Evolutionary conservation across 83 land plant genomes (phyloP).

Genomic region (Picea abies): DNA sequence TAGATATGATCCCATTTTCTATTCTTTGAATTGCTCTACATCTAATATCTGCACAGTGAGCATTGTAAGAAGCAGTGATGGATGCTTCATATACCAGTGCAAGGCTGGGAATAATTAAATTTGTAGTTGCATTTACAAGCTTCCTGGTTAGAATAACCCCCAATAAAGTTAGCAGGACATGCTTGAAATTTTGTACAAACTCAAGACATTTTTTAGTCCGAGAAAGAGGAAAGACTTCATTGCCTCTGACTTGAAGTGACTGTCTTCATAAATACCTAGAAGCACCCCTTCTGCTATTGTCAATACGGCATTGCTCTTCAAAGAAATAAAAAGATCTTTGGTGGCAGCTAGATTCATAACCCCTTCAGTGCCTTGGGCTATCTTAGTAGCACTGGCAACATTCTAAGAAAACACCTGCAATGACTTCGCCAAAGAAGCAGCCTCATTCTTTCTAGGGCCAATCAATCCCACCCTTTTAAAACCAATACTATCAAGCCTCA

Average conservation of each 20-base stretch:
- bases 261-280: conserved; percentile 81
- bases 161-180: conserved; percentile 57
- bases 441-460: conserved; percentile 65
- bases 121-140: no score
- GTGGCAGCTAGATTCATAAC: conserved; percentile 62
- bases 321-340: conserved; percentile 33
- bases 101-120: no score
- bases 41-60: no score
- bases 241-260: conserved; percentile 77
- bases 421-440: conserved; percentile 21
- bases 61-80: no score
- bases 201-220: conserved; percentile 72
- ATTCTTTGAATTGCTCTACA: no score
- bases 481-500: conserved; percentile 69
- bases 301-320: conserved; percentile 49
- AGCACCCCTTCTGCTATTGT: conserved; percentile 61
- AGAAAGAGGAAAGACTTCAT: conserved; percentile 64
- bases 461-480: conserved; percentile 81
- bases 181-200: conserved; percentile 57
- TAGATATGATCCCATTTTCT: no score
- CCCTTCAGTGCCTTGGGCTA: conserved; percentile 65
- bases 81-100: no score
- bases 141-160: conserved; percentile 55
- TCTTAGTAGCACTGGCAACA: conserved; percentile 74
- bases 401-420: conserved; percentile 74